These are phyloP conservation scores for Chlamydomonas incerta DNA, from an alignment of 139 green algal species.

Conservation along the genomic window DNA sequence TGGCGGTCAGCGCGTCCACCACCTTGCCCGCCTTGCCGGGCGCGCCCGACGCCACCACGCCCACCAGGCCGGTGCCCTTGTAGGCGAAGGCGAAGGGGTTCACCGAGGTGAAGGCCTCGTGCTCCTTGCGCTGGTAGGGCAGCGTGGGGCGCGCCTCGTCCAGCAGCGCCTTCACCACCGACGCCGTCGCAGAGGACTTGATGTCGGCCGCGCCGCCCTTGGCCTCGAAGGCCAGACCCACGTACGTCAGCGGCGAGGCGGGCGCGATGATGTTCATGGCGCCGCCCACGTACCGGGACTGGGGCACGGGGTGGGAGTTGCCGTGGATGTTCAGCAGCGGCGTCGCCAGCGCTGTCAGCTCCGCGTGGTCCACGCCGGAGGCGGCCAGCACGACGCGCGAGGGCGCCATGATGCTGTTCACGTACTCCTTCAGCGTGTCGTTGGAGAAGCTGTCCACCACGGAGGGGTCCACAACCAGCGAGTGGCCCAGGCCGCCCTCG, in stretches of 20 bases:
- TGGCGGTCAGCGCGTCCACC: conserved; percentile 50
- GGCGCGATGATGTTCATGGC: conserved; percentile 54
- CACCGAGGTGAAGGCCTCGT: conserved; percentile 43
- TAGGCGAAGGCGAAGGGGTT: conserved; percentile 50
- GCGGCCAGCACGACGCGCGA: conserved; percentile 50
- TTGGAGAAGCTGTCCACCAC: conserved; percentile 28
- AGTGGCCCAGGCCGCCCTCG: conserved; percentile 49
- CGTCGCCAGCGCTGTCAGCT: conserved; percentile 43
- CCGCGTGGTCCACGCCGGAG: conserved; percentile 50
- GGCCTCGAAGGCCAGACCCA: conserved; percentile 66
- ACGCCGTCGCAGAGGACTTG: conserved; percentile 60
- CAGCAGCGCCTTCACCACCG: conserved; percentile 65
- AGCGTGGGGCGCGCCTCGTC: conserved; percentile 53
- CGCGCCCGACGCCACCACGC: conserved; percentile 32
- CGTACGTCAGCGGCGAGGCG: conserved; percentile 43
- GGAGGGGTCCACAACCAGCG: conserved; percentile 34
- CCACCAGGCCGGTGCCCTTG: conserved; percentile 60
- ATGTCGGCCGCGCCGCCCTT: conserved; percentile 59
- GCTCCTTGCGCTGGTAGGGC: conserved; percentile 48
- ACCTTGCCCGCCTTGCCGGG: conserved; percentile 26
- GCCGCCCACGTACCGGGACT: conserved; percentile 62
- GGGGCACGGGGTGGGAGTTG: not conserved
- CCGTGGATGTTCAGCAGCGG: conserved; percentile 30
- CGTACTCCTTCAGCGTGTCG: conserved; percentile 56
- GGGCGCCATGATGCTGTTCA: conserved; percentile 36